Base-by-base conservation (phyloP, 805 yeast species). In the Monosporozyma yasuniensis region DNA sequence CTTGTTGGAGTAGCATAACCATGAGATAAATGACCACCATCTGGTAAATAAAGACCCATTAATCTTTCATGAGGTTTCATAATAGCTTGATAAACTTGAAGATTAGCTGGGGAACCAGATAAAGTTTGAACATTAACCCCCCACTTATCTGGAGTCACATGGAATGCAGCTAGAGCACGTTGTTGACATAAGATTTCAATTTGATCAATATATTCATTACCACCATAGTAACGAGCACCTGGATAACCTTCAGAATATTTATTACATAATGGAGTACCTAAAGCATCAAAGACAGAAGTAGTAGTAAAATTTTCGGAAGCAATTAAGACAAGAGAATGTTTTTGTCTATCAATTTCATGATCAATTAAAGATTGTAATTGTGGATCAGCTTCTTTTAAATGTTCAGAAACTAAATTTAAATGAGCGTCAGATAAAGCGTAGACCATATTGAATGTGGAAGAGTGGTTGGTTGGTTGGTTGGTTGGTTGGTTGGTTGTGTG, bases 221-320 rank as follows among this genome's bases (percentile, higher is more conserved):
- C 98, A 71, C 99, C 99, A 69, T 93, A 93, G 77, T 93, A 93
- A 72, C 99, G 83, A 56, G 95, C 97, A 58, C 98, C 98, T 53
- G 99, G 99, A 74, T 93, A 91, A 55, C 99, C 99, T 74, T 93
- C 99, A 38, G 97, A 89, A 75, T 93, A 93, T 77, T 93, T 93
- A 81, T 93, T 93, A 70, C 87, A 87, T 96, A 93, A 88, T 68
- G 95, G 96, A 47, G 98, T 84, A 59, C 99, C 99, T 63, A 91
- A 81, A 32, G 95, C 87, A 65, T 93, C 98, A 74, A 91, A 86
- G 44, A 93, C 99, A 41, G 98, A 86, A 59, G 85, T 85, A 49
- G 97, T 86, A 50, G 99, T 93, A 76, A 91, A 90, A 73, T 93
- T 93, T 75, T 93, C 99, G 49, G 96, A 87, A 30, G 99, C 96